phyloP scores from a whole-genome alignment of 1,284 basidiomycete species.

The Boletus coffeatus region DNA sequence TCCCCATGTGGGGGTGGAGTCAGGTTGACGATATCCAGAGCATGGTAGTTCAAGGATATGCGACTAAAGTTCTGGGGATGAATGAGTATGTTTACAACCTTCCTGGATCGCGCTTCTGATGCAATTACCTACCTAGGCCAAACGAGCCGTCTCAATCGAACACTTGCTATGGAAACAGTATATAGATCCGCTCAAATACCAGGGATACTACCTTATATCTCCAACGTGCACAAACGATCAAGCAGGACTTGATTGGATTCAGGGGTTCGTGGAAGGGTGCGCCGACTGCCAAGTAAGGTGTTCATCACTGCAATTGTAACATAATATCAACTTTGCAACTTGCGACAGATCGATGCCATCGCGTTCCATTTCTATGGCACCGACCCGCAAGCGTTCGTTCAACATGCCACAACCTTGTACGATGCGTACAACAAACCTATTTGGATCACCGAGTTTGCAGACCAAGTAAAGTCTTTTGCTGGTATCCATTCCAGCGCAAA shows the following conservation, averaged over 20 bases:
- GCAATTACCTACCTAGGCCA: conserved; percentile 36
- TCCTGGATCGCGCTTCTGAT: conserved; percentile 1
- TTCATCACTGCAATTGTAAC: neutral
- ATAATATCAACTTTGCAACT: neutral
- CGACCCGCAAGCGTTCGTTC: conserved; percentile 42
- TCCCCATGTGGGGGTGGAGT: conserved; percentile 50
- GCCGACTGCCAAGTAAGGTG: conserved; percentile 42
- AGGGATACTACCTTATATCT: conserved; percentile 59
- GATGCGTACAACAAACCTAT: conserved; percentile 45
- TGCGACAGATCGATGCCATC: conserved; percentile 43
- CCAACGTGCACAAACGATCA: conserved; percentile 67
- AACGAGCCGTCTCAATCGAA: conserved; percentile 55
- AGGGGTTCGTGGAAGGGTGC: conserved; percentile 51
- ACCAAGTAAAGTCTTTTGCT: conserved; percentile 38
- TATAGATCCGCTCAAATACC: conserved; percentile 52
- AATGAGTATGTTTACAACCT: conserved; percentile 44
- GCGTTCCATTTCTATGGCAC: conserved; percentile 65
- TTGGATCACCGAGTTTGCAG: conserved; percentile 69
- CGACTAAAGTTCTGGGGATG: conserved; percentile 45
- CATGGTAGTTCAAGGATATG: conserved; percentile 35
- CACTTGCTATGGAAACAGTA: conserved; percentile 58
- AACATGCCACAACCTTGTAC: conserved; percentile 49
- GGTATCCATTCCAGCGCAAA: no score
- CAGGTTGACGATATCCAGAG: conserved; percentile 31
- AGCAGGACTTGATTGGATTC: conserved; percentile 57